These are phyloP conservation scores for Hymenoscyphus albidus DNA, from an alignment of 2,329 filamentous ascomycete species.

Conservation along the genomic window DNA sequence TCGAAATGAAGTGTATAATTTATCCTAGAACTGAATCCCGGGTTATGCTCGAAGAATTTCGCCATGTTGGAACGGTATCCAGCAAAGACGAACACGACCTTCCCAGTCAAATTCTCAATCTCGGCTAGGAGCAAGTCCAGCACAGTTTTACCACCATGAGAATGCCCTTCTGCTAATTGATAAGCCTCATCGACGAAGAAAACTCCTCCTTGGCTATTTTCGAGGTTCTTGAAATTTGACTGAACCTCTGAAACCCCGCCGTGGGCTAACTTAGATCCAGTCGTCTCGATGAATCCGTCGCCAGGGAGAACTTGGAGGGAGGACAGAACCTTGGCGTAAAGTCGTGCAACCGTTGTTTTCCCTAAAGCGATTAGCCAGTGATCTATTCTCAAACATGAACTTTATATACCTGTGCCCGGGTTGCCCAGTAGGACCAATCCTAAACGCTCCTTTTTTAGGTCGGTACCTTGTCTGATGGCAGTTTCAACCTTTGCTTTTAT, in stretches of 20 bases:
- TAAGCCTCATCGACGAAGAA: constrained; percentile 80
- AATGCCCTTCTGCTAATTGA: constrained; percentile 61
- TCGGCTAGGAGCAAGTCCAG: constrained; percentile 70
- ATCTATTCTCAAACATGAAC: constrained; percentile 7
- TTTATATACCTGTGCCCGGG: constrained; percentile 62
- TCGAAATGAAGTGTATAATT: constrained; percentile 62
- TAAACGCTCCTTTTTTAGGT: constrained; percentile 56
- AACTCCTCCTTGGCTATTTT: constrained; percentile 63
- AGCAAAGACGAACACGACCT: constrained; percentile 67
- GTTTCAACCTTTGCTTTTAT: constrained; percentile 64
- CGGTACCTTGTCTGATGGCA: constrained; percentile 51
- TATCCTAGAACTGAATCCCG: constrained; percentile 66
- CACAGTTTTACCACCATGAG: constrained; percentile 53
- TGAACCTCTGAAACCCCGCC: constrained; percentile 57
- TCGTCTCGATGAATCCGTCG: constrained; percentile 58
- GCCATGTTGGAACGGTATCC: constrained; percentile 76
- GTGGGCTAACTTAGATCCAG: constrained; percentile 62
- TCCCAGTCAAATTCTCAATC: constrained; percentile 67
- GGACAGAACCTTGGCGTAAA: constrained; percentile 64
- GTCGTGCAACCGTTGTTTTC: constrained; percentile 66
- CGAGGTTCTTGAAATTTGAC: constrained; percentile 52
- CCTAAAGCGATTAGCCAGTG: constrained; percentile 36
- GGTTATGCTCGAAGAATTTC: constrained; percentile 69
- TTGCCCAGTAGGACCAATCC: constrained; percentile 65
- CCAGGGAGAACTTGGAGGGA: constrained; percentile 61